phyloP scores from a whole-genome alignment of 768 basidiomycete genomes.

The Brasilioporus rufonigricans region DNA sequence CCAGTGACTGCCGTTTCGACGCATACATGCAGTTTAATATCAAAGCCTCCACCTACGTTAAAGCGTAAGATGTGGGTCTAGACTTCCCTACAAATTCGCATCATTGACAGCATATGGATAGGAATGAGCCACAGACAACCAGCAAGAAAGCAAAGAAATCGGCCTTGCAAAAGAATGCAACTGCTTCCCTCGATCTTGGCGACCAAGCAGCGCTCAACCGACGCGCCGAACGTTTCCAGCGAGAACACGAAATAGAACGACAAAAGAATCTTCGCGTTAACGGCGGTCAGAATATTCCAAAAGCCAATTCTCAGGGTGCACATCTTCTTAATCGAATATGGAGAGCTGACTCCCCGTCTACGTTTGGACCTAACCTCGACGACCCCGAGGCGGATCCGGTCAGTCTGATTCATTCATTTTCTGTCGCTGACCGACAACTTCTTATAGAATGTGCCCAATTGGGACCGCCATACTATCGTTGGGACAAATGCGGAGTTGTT shows the following conservation, averaged over 20 bases:
- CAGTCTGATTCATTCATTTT: constrained; percentile 25
- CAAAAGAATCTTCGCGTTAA: constrained; percentile 47
- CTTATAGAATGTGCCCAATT: constrained; percentile 86
- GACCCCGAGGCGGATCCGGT: constrained; percentile 76
- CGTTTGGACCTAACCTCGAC: constrained; percentile 46
- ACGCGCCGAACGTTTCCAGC: constrained; percentile 85
- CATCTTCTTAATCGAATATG: constrained; percentile 50
- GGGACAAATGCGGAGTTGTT: constrained; percentile 87
- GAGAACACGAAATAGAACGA: constrained; percentile 84
- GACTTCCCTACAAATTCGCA: background rate
- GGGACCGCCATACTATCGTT: constrained; percentile 95
- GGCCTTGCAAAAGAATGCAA: constrained; percentile 39
- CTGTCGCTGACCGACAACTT: constrained; percentile 8
- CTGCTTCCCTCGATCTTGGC: constrained; percentile 47
- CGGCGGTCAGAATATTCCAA: constrained; percentile 34
- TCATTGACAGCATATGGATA: constrained; percentile 20
- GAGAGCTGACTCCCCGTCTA: constrained; percentile 48
- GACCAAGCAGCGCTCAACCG: constrained; percentile 71
- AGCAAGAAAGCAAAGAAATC: constrained; percentile 63
- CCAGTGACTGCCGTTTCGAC: constrained; percentile 18
- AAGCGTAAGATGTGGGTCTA: constrained; percentile 69
- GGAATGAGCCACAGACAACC: constrained; percentile 42
- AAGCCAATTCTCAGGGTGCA: constrained; percentile 47
- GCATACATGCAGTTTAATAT: constrained; percentile 47
- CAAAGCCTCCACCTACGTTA: constrained; percentile 54